Percentiles rank a stretch among this genome's conserved stretches.
These are phyloP conservation scores for Corylus americana DNA, from an alignment of 306 rosid genomes.

Conservation along the genomic window DNA sequence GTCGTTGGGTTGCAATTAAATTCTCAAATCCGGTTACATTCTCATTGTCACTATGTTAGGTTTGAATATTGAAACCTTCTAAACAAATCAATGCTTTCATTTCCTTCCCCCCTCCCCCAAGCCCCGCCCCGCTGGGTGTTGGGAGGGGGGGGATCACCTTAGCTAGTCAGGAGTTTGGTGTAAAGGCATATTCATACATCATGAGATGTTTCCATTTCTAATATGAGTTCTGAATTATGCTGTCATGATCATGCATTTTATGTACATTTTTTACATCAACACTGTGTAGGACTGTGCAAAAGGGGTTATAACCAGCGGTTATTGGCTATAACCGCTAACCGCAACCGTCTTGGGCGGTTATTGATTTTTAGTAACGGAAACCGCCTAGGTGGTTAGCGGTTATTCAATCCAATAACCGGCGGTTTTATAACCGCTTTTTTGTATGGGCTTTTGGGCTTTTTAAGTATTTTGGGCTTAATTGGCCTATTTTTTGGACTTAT, in stretches of 20 bases:
- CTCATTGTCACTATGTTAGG: neutral
- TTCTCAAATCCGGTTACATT: too few relatives aligned
- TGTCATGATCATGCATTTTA: neutral
- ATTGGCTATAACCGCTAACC: too few relatives aligned
- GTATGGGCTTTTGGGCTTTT: too few relatives aligned
- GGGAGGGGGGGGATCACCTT: neutral
- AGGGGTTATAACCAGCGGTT: too few relatives aligned
- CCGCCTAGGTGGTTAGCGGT: too few relatives aligned
- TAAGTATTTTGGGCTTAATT: too few relatives aligned
- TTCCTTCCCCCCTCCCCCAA: too few relatives aligned
- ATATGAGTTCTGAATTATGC: slow-evolving; percentile 15
- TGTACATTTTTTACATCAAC: neutral
- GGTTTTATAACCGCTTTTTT: too few relatives aligned
- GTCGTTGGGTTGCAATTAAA: neutral
- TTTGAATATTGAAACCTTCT: neutral
- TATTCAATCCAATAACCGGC: too few relatives aligned
- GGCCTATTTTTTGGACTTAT: too few relatives aligned
- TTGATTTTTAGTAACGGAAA: too few relatives aligned
- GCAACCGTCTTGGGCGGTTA: too few relatives aligned
- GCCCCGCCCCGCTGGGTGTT: neutral
- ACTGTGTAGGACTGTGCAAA: neutral
- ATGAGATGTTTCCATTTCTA: neutral
- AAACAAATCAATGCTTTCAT: neutral
- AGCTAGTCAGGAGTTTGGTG: neutral
- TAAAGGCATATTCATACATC: neutral